A percentile compares a stretch with the other conserved stretches of the same genome.
These are phyloP conservation scores for Calonectria pseudoturangicola DNA, from an alignment of 2,329 filamentous ascomycete genomes.

Conservation along the genomic window DNA sequence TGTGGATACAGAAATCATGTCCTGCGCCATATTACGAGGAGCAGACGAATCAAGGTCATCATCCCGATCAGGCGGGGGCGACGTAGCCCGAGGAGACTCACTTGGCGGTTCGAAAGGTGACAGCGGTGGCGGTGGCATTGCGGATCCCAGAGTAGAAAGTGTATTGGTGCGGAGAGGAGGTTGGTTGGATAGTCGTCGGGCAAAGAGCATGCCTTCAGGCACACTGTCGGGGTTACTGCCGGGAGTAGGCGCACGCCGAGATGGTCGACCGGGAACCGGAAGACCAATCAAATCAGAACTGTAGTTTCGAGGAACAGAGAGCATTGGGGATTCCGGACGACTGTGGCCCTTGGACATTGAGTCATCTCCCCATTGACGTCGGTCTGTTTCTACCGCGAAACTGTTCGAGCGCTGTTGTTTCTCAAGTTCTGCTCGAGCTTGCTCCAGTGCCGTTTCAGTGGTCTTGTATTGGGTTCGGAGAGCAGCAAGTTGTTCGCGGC, in stretches of 20 bases:
- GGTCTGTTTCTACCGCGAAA: slow-evolving; percentile 63
- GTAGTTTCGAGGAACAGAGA: slow-evolving; percentile 71
- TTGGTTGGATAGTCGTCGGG: slow-evolving; percentile 71
- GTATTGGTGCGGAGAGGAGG: slow-evolving; percentile 65
- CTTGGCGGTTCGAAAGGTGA: slow-evolving; percentile 66
- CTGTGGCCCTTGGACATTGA: slow-evolving; percentile 67
- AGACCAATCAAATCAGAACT: slow-evolving; percentile 73
- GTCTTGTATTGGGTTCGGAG: slow-evolving; percentile 80
- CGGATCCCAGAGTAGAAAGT: slow-evolving; percentile 61
- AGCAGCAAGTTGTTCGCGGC: slow-evolving; percentile 75
- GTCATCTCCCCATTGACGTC: slow-evolving; percentile 72
- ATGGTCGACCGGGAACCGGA: slow-evolving; percentile 60
- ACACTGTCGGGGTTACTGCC: slow-evolving; percentile 68
- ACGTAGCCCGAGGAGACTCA: slow-evolving; percentile 61
- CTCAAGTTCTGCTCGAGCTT: slow-evolving; percentile 71
- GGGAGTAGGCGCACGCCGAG: slow-evolving; percentile 62
- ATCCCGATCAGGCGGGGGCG: slow-evolving; percentile 67
- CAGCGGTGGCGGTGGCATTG: slow-evolving; percentile 64
- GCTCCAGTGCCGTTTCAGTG: slow-evolving; percentile 78
- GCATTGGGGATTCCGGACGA: slow-evolving; percentile 72
- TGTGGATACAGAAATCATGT: slow-evolving; percentile 92
- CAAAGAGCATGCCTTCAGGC: slow-evolving; percentile 62
- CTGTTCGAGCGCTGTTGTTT: slow-evolving; percentile 63
- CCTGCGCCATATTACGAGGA: slow-evolving; percentile 83
- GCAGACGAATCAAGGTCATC: slow-evolving; percentile 73